Base-by-base conservation (phyloP, 257 asterid species). In the Solanum bukasovii region DNA sequence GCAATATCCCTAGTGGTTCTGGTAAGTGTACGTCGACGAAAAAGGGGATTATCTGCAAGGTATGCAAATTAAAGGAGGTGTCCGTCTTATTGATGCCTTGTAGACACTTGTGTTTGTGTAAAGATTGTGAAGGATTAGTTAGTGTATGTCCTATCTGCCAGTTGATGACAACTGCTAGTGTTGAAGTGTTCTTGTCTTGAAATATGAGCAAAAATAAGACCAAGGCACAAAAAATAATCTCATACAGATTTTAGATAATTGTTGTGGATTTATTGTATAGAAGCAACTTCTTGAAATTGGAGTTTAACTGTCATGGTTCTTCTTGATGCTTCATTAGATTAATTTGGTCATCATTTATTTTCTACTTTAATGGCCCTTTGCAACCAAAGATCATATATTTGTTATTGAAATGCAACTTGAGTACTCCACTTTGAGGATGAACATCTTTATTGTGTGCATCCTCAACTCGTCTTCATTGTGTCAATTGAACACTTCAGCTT, bases 21-120 rank as follows among this genome's bases (percentile, higher is more conserved):
- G 89, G 90, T 56, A 86, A 87, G 73, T 77, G 92, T 8, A 21
- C 59, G 2, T 59, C 92, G 56, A 9, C 10, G 88, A 87, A 87
- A 89, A 89, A 59, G 87, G 90, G 42, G 16, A 68, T 91, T 88
- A 75, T 87, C 25, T 96, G 99, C 89, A 91, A 91, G 88, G 89
- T 90, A 9, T 96, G 99, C 94, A 91, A 90, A 88, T 63, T 12
- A 29, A 94, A 92, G 93, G 96, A 91, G 93, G 98, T 93, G 18
- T 93, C 93, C 6, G 44, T 95, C 42, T 89, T 96, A 87, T 89
- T 96, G 91, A 93, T 96, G 97, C 99, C 98, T 8, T 96, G 99
- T 87, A 92, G 98, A 87, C 99, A 96, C 84, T 94, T 96, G 86
- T 96, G 99, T 91, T 84, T 95, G 90, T 96, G 99, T 92, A 93